Percentiles rank a stretch among this genome's conserved stretches.
These are phyloP conservation scores for Entoloma clypeatum DNA, from an alignment of 1,284 basidiomycete genomes.

Conservation along the genomic window DNA sequence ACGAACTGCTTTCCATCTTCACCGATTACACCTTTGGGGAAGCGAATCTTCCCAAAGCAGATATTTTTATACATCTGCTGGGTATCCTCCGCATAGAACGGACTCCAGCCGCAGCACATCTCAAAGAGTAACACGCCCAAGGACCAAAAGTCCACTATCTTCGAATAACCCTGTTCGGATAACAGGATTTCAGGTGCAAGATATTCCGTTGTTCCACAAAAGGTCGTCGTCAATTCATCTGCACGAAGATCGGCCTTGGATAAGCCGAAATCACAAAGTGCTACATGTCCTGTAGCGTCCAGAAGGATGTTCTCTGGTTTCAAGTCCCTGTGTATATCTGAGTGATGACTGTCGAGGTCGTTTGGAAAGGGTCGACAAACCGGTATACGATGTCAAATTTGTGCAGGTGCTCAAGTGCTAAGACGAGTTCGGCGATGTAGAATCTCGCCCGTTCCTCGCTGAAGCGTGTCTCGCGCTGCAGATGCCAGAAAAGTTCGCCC, in stretches of 20 bases:
- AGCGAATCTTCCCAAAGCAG: slow-evolving; percentile 98
- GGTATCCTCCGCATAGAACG: slow-evolving; percentile 99
- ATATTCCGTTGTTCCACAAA: slow-evolving; percentile 97
- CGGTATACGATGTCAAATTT: slow-evolving; percentile 97
- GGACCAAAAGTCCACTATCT: slow-evolving; percentile 99
- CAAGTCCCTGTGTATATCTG: slow-evolving; percentile 60
- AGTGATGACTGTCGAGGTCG: slow-evolving; percentile 1
- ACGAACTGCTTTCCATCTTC: slow-evolving; percentile 99
- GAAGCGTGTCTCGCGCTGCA: slow-evolving; percentile 93
- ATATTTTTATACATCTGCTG: slow-evolving; percentile 99
- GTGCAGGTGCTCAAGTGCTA: slow-evolving; percentile 94
- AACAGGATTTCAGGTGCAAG: slow-evolving; percentile 98
- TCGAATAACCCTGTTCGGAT: slow-evolving; percentile 97
- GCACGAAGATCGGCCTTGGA: slow-evolving; percentile 94
- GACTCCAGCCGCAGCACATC: slow-evolving; percentile 99
- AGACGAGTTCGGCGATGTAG: slow-evolving; percentile 91
- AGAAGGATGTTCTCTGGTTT: slow-evolving; percentile 98
- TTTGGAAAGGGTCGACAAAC: slow-evolving; percentile 39
- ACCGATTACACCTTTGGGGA: slow-evolving; percentile 94
- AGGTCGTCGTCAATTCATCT: slow-evolving; percentile 96
- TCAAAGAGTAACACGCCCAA: slow-evolving; percentile 90
- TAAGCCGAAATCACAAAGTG: slow-evolving; percentile 95
- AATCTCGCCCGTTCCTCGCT: slow-evolving; percentile 90
- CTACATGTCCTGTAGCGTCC: slow-evolving; percentile 95
- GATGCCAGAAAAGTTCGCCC: slow-evolving; percentile 97